Evolutionary conservation across 352 stramenopile species (phyloP).

Genomic region (Phytopythium litorale): DNA sequence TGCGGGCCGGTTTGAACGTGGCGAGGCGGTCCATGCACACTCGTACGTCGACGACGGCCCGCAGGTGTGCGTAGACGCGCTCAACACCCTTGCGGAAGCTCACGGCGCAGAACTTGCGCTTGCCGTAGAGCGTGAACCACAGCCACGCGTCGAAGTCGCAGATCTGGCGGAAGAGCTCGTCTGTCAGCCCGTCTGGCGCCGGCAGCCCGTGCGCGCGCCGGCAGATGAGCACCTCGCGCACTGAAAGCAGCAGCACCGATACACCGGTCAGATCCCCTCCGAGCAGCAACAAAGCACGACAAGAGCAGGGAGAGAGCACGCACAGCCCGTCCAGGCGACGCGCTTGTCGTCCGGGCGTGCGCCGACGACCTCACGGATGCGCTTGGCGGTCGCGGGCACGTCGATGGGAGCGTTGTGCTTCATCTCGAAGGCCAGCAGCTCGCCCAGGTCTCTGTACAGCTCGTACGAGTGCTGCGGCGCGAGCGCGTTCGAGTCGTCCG

Average conservation of each 20-base stretch:
- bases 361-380: conserved; percentile 44
- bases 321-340: conserved; percentile 69
- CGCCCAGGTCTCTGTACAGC: conserved; percentile 46
- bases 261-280: background rate
- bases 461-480: conserved; percentile 65
- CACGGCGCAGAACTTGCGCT: conserved; percentile 53
- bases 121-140: conserved; percentile 72
- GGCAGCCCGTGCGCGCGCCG: conserved; percentile 52
- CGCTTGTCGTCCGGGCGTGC: conserved; percentile 21
- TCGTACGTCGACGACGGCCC: conserved; percentile 31
- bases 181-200: conserved; percentile 47
- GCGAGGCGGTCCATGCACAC: too few relatives aligned
- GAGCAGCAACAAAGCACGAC: background rate
- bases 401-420: conserved; percentile 37
- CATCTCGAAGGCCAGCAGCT: conserved; percentile 48
- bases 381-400: conserved; percentile 29
- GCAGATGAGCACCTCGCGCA: conserved; percentile 72
- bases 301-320: conserved; percentile 10
- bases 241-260: conserved; percentile 23
- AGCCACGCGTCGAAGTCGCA: conserved; percentile 68
- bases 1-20: too few relatives aligned
- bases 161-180: conserved; percentile 59
- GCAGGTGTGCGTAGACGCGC: conserved; percentile 51
- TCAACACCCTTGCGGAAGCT: conserved; percentile 58
- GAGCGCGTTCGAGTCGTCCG: conserved; percentile 44